These are phyloP conservation scores for Geotrichum aggregatum DNA, from an alignment of 1,139 yeast genomes.

Conservation along the genomic window DNA sequence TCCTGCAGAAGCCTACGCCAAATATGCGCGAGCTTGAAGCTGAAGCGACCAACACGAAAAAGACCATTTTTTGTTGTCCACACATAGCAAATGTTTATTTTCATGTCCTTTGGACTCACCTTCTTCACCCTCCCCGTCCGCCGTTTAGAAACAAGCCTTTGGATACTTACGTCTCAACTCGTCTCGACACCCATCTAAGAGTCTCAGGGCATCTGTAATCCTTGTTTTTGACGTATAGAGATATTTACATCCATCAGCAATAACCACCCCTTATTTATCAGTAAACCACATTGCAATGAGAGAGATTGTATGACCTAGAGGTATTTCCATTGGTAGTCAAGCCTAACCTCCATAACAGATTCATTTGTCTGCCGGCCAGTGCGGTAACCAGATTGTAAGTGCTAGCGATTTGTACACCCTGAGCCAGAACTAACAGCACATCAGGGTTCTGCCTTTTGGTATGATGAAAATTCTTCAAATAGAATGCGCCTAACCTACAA, in stretches of 20 bases:
- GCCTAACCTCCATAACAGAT: constrained; percentile 46
- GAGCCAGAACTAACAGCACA: not conserved
- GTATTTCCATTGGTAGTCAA: not conserved
- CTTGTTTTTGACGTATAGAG: too few relatives aligned
- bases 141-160: too few relatives aligned
- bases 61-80: too few relatives aligned
- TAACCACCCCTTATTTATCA: constrained; percentile 5
- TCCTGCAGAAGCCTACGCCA: too few relatives aligned
- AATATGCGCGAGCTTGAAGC: too few relatives aligned
- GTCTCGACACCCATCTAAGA: not conserved
- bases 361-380: constrained; percentile 96
- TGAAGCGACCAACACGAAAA: too few relatives aligned
- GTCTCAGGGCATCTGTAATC: not conserved
- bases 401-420: not conserved
- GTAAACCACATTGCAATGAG: constrained; percentile 41
- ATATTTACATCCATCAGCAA: not conserved
- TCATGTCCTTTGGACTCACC: too few relatives aligned
- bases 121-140: too few relatives aligned
- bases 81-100: too few relatives aligned
- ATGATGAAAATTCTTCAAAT: constrained; percentile 12
- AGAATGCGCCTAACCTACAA: not conserved
- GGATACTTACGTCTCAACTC: too few relatives aligned
- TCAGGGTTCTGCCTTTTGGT: constrained; percentile 88
- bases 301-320: constrained; percentile 50
- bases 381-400: constrained; percentile 97